Evolutionary conservation across 2,329 filamentous ascomycete genomes (phyloP).

Genomic region (Aspergillus intermedius): DNA sequence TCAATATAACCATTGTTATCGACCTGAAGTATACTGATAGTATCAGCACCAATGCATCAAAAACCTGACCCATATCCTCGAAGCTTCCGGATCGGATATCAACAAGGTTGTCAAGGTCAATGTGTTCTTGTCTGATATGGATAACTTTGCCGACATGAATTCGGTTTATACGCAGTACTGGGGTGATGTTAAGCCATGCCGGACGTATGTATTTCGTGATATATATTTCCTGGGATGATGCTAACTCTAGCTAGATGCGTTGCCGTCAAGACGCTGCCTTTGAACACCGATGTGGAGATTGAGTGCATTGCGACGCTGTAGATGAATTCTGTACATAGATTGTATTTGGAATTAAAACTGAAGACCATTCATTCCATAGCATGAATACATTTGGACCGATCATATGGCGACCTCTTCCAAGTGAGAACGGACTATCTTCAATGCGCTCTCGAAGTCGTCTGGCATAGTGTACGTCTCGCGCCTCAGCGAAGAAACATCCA

Average conservation of each 20-base stretch:
- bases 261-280: conserved; percentile 80
- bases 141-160: conserved; percentile 71
- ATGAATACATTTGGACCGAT: too few species aligned
- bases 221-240: background rate
- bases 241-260: conserved; percentile 51
- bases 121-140: conserved; percentile 60
- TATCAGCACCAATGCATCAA: conserved; percentile 48
- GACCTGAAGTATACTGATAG: conserved; percentile 3
- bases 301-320: conserved; percentile 72
- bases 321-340: background rate
- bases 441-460: too few species aligned
- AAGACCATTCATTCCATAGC: too few species aligned
- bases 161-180: conserved; percentile 74
- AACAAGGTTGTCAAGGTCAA: conserved; percentile 62
- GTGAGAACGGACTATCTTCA: too few species aligned
- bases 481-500: too few species aligned
- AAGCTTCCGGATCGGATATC: conserved; percentile 54
- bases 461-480: too few species aligned
- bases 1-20: background rate
- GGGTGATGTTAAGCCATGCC: conserved; percentile 53
- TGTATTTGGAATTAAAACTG: too few species aligned
- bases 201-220: conserved; percentile 18
- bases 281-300: conserved; percentile 82
- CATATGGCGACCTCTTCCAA: too few species aligned
- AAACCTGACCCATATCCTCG: conserved; percentile 55